Percentiles rank a stretch among this genome's conserved stretches.
Conservation (phyloP, 352 stramenopile species). For the Bremia lactucae region DNA sequence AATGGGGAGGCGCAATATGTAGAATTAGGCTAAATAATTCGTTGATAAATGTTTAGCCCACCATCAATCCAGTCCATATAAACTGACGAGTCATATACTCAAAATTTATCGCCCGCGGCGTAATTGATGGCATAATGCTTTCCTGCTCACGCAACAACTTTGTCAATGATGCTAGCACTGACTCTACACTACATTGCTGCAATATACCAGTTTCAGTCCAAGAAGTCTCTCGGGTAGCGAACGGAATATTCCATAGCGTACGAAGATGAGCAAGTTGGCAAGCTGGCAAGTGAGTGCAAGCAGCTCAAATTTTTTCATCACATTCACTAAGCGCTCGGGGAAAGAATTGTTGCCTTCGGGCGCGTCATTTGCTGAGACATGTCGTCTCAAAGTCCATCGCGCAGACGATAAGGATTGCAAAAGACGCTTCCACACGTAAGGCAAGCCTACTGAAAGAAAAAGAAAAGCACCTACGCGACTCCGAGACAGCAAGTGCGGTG, state of each 20-base stretch:
- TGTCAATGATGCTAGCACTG: conserved; percentile 1
- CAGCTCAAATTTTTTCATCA: conserved; percentile 70
- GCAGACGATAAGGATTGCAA: conserved; percentile 51
- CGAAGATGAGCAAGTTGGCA: conserved; percentile 59
- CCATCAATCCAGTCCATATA: conserved; percentile 76
- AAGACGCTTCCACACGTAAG: conserved; percentile 69
- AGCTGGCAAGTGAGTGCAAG: conserved; percentile 57
- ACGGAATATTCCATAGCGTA: conserved; percentile 57
- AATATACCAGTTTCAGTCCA: conserved; percentile 54
- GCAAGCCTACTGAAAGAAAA: conserved; percentile 53
- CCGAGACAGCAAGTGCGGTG: conserved; percentile 29
- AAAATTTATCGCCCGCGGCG: conserved; percentile 68
- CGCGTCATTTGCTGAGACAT: neutral
- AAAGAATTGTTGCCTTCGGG: conserved; percentile 1
- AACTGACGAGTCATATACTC: conserved; percentile 83
- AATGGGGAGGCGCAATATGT: neutral
- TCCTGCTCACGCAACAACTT: conserved; percentile 22
- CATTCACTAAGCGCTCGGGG: conserved; percentile 25
- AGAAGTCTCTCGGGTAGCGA: conserved; percentile 66
- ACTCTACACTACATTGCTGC: neutral
- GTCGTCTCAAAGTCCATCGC: conserved; percentile 22
- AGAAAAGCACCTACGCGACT: conserved; percentile 49
- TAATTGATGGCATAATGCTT: conserved; percentile 39
- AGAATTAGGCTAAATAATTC: neutral
- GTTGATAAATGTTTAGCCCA: conserved; percentile 8